Base-by-base conservation (phyloP, 768 basidiomycete genomes). In the Mycena sanguinolenta region DNA sequence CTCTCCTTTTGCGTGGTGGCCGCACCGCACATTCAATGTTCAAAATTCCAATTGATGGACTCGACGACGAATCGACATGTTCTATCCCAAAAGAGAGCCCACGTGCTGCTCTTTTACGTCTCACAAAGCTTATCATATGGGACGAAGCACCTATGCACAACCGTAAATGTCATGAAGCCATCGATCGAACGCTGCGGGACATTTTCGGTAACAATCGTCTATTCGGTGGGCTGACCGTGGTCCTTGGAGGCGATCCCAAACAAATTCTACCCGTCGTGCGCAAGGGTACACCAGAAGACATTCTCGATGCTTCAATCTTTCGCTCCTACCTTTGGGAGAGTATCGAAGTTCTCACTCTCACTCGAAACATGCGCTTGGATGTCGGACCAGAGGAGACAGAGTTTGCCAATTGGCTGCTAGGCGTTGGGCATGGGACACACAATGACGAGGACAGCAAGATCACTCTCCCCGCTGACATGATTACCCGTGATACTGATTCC, bases 1-100 rank as follows among this genome's bases (percentile, higher is more conserved):
- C 53, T 30, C 16, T 54, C 3, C 27, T 54, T 16, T 30, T 54
- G 3, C 53, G 9, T 17, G 80, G 80, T 49, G 84, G 83, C 7
- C 72, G 76, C 6, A 85, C 84, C 23, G 78, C 81, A 1, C 82
- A 85, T 68, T 83, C 81, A 0, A 58, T 60, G 6, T 84, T 85
- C 75, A 81, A 83, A 64, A 82, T 83, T 32, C 83, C 82, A 4
- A 75, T 83, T 19, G 65, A 67, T 5, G 57, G 39, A 3, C 23
- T 67, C 1, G 17, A 46, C 21, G 46, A 46, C 23, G 46, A 46
- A 10, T 46, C 46, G 19, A 46, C 46, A 7, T 53, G 63, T 28
- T 46, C 46, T 3, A 59, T 59, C 21, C 58, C 58, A 9, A 59
- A 65, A 25, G 39, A 65, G 25, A 65, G 63, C 50, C 7, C 9